Conservation (phyloP, 192 early-diverging fungal genomes). For the Paraglomus occultum region DNA sequence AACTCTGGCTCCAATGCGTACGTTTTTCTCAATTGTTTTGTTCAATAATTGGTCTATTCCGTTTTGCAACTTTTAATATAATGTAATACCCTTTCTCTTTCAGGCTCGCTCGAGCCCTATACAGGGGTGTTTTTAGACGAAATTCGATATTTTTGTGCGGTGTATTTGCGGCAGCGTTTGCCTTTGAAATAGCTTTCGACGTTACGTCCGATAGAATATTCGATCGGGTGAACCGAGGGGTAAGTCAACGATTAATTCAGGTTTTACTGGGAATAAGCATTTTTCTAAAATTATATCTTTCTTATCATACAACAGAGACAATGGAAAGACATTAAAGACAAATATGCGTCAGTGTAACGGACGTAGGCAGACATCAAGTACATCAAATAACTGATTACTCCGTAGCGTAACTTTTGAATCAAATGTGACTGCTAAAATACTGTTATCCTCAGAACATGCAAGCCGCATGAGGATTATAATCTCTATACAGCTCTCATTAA, state of each 20-base stretch:
- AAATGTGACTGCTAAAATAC: too few relatives aligned
- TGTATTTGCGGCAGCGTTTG: slow-evolving; percentile 70
- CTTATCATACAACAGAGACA: slow-evolving; percentile 57
- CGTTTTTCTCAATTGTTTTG: neutral
- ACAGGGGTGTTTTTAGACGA: slow-evolving; percentile 67
- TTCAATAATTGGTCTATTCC: too few relatives aligned
- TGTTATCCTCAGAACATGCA: too few relatives aligned
- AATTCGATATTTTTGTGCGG: slow-evolving; percentile 67
- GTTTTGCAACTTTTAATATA: neutral
- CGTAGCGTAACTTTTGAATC: too few relatives aligned
- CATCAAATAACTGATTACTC: too few relatives aligned
- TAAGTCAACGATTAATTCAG: slow-evolving; percentile 43
- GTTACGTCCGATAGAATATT: slow-evolving; percentile 56
- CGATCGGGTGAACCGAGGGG: slow-evolving; percentile 74
- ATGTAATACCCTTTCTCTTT: neutral
- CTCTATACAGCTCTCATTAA: too few relatives aligned
- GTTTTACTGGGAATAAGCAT: neutral
- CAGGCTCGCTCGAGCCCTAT: slow-evolving; percentile 44
- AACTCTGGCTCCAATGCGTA: neutral
- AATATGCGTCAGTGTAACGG: slow-evolving; percentile 50
- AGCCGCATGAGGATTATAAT: too few relatives aligned
- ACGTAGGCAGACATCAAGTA: too few relatives aligned
- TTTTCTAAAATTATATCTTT: slow-evolving; percentile 3
- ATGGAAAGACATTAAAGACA: slow-evolving; percentile 80
- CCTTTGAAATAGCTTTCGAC: slow-evolving; percentile 73